Evolutionary conservation across 768 basidiomycete genomes (phyloP), one percentile per base, ranked within the genome.

Genomic region (Butyriboletus loyo): DNA sequence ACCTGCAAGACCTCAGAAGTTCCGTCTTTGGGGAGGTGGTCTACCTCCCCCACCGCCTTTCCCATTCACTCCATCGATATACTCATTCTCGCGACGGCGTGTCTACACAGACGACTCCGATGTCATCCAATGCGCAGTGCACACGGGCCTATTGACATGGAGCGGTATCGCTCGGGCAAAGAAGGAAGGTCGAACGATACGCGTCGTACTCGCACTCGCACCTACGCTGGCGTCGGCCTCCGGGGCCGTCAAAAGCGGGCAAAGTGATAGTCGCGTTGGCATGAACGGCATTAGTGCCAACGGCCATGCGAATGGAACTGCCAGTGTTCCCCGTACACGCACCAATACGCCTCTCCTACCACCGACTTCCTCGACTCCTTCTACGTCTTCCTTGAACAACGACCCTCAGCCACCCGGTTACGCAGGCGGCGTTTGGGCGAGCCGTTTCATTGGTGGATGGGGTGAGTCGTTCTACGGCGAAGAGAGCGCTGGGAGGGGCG

Each of bases 71-170:
- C 60, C 67, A 0, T 60, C 61, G 3, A 53, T 59, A 34, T 59
- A 61, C 52, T 65, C 63, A 4, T 58, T 60, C 28, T 68, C 75
- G 27, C 70, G 70, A 31, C 72, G 82, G n/a, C 72, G 84, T 42
- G 76, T 88, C 32, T 89, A 89, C 69, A 89, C 87, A 0, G 87
- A 89, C 67, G 87, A 89, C 67, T 87, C 86, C 9, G 85, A 88
- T 59, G 62, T 88, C 46, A 81, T 87, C 61, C 62, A 85, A 36
- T 85, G 84, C 50, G 86, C 84, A 2, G 67, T 89, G 41, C 87
- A 89, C 58, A 75, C 85, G 0, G 87, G 87, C 7, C 64, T 72
- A 43, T 62, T 77, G 31, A 69, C 71, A 15, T 79, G 77, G 77
- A 74, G 69, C 47, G 67, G 62, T n/a, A 65, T 76, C 35, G 47